Percentiles rank a stretch among this genome's conserved stretches.
Conservation (phyloP, 2,329 filamentous ascomycete genomes). For the Cladosporium phlei region DNA sequence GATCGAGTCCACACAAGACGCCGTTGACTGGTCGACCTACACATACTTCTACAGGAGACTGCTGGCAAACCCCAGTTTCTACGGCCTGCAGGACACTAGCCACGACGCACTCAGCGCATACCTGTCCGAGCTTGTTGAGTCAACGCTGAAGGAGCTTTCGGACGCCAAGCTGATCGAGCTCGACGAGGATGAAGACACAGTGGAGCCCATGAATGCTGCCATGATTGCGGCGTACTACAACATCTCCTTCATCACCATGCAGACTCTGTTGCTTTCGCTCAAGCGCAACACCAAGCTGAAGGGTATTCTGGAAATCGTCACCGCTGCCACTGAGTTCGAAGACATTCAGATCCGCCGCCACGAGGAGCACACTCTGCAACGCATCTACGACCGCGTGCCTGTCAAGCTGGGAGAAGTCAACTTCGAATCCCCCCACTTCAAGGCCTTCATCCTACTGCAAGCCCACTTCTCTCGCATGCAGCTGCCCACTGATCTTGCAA, state of each 20-base stretch:
- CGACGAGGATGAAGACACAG: slow-evolving; percentile 79
- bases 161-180: slow-evolving; percentile 95
- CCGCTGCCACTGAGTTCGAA: slow-evolving; percentile 94
- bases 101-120: slow-evolving; percentile 92
- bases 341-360: slow-evolving; percentile 89
- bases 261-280: slow-evolving; percentile 91
- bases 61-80: slow-evolving; percentile 93
- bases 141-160: slow-evolving; percentile 79
- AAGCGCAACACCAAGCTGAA: slow-evolving; percentile 89
- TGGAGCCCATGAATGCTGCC: slow-evolving; percentile 86
- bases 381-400: slow-evolving; percentile 89
- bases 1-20: slow-evolving; percentile 91
- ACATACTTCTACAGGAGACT: slow-evolving; percentile 97
- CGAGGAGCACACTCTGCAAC: slow-evolving; percentile 79
- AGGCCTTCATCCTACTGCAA: slow-evolving; percentile 93
- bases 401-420: slow-evolving; percentile 88
- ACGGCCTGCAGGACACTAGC: slow-evolving; percentile 80
- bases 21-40: slow-evolving; percentile 97
- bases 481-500: slow-evolving; percentile 87
- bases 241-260: slow-evolving; percentile 98
- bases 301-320: slow-evolving; percentile 93
- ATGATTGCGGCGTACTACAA: slow-evolving; percentile 99
- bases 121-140: slow-evolving; percentile 90
- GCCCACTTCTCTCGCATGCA: slow-evolving; percentile 98
- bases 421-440: slow-evolving; percentile 95